Percentiles rank a stretch among this genome's conserved stretches.
phyloP scores from a whole-genome alignment of 164 flowering plant genomes.

The Protea cynaroides region DNA sequence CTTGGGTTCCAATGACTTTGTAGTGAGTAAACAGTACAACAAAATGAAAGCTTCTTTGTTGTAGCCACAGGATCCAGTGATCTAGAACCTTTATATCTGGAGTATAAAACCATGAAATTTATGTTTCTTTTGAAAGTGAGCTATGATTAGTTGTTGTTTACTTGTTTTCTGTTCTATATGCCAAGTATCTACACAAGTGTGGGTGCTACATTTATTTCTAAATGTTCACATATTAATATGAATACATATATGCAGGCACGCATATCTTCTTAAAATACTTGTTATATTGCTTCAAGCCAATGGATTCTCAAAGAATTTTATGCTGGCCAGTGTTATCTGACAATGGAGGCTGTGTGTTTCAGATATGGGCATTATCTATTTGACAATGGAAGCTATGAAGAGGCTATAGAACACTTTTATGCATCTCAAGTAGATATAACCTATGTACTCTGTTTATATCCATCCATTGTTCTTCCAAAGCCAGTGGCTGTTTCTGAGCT shows the following conservation, averaged over 20 bases:
- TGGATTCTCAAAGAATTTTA: background rate
- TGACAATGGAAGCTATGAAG: conserved; percentile 90
- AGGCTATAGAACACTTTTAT: conserved; percentile 95
- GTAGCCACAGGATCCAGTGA: too few species aligned
- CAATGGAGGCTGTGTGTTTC: conserved; percentile 16
- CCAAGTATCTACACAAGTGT: too few species aligned
- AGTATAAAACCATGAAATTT: too few species aligned
- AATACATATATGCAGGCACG: background rate
- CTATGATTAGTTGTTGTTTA: too few species aligned
- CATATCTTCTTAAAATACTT: background rate
- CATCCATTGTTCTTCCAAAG: conserved; percentile 75
- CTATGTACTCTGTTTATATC: conserved; percentile 84
- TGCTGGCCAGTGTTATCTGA: background rate
- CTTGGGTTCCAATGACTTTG: too few species aligned
- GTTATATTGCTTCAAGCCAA: background rate
- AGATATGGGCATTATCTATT: conserved; percentile 90
- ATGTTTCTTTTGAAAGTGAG: too few species aligned
- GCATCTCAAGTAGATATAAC: conserved; percentile 92
- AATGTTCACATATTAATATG: too few species aligned
- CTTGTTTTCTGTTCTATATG: too few species aligned
- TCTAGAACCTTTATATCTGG: too few species aligned
- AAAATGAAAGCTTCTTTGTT: too few species aligned
- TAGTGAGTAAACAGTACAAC: too few species aligned
- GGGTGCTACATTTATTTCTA: too few species aligned
- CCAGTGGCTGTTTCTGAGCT: conserved; percentile 50